phyloP scores from a whole-genome alignment of 768 basidiomycete genomes.

The Phaffia australis region DNA sequence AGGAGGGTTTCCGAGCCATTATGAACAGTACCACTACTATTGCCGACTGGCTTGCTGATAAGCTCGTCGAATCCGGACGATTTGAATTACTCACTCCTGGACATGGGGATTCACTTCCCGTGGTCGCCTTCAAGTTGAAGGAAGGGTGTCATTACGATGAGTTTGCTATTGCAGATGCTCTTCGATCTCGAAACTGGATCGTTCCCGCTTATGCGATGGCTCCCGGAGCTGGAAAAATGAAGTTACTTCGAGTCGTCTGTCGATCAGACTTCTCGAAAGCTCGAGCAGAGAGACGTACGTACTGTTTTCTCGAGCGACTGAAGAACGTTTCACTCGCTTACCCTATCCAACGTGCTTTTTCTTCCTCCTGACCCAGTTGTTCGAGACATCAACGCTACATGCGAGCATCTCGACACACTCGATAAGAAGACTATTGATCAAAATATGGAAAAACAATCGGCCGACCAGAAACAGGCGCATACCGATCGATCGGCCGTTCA shows the following conservation, averaged over 20 bases:
- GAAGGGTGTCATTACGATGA: constrained; percentile 28
- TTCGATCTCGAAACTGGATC: constrained; percentile 29
- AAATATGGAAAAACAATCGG: constrained; percentile 16
- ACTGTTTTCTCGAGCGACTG: no score
- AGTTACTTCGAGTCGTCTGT: constrained; percentile 26
- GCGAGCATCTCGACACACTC: constrained; percentile 27
- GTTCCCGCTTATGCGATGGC: constrained; percentile 26
- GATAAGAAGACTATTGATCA: constrained; percentile 24
- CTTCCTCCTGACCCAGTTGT: constrained; percentile 18
- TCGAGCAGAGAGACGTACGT: constrained; percentile 25
- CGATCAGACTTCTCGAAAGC: constrained; percentile 28
- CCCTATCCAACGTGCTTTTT: neutral
- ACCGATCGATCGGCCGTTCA: constrained; percentile 3
- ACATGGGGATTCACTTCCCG: constrained; percentile 26
- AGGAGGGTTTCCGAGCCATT: constrained; percentile 27
- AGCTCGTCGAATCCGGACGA: constrained; percentile 8
- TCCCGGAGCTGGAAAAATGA: constrained; percentile 2
- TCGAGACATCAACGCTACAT: constrained; percentile 27
- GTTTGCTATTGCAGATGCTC: constrained; percentile 27
- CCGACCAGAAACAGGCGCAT: constrained; percentile 15
- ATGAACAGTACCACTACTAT: constrained; percentile 28
- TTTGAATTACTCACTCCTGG: constrained; percentile 13
- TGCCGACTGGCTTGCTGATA: constrained; percentile 26
- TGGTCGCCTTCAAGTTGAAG: constrained; percentile 30
- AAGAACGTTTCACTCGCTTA: no score